phyloP scores from a whole-genome alignment of 2,329 filamentous ascomycete species.

The Rhynchosporium secalis region DNA sequence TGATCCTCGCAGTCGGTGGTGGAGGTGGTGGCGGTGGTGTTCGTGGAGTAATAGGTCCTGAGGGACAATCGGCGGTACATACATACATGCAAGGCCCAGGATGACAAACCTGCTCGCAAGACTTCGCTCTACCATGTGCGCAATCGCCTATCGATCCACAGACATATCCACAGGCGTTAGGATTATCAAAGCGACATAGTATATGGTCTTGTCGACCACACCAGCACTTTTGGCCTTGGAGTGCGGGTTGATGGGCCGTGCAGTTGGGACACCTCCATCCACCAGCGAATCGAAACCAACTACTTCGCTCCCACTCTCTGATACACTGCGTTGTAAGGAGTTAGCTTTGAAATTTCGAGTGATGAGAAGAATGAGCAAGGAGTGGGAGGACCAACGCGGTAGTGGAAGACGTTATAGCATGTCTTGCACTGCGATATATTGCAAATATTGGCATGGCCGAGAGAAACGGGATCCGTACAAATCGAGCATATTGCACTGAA shows the following conservation, averaged over 20 bases:
- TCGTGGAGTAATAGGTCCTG: not conserved
- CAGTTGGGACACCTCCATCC: slow-evolving; percentile 26
- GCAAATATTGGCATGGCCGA: not conserved
- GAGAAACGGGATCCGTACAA: slow-evolving; percentile 14
- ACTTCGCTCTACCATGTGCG: slow-evolving; percentile 12
- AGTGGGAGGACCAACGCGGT: not conserved
- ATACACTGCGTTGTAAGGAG: slow-evolving; percentile 14
- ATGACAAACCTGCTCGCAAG: slow-evolving; percentile 26
- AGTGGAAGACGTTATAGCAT: slow-evolving; percentile 25
- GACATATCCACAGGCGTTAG: slow-evolving; percentile 20
- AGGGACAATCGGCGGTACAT: slow-evolving; percentile 15
- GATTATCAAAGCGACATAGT: not conserved
- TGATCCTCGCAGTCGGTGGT: slow-evolving; percentile 16
- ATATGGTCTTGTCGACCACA: slow-evolving; percentile 13
- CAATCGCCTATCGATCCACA: slow-evolving; percentile 20
- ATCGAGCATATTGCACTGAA: slow-evolving; percentile 19
- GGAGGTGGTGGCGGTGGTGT: not conserved
- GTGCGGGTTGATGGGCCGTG: not conserved
- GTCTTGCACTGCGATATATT: slow-evolving; percentile 26
- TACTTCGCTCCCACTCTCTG: not conserved
- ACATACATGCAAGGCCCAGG: slow-evolving; percentile 25
- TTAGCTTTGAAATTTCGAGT: not conserved
- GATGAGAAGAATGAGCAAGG: not conserved
- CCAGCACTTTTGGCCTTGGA: slow-evolving; percentile 10
- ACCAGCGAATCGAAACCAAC: not conserved